A percentile compares a stretch with the other conserved stretches of the same genome.
Conservation (phyloP, 2,329 filamentous ascomycete genomes). For the Trichophyton mentagrophytes region DNA sequence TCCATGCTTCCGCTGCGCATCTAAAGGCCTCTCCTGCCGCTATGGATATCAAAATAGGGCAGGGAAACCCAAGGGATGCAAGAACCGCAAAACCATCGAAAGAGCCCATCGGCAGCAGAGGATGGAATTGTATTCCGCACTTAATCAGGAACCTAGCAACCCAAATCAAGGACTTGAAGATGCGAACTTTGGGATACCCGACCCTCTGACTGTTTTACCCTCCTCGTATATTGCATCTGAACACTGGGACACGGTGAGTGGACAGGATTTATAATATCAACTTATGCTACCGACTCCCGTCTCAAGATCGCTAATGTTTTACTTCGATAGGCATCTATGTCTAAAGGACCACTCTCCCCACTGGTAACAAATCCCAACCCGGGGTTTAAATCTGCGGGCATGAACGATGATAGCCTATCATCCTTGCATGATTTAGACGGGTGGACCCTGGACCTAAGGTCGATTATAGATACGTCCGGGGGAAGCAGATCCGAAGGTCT, state of each 20-base stretch:
- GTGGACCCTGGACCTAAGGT: not conserved
- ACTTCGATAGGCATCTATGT: not conserved
- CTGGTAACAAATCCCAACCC: not conserved
- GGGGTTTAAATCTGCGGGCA: not conserved
- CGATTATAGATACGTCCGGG: not conserved
- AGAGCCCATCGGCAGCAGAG: not conserved
- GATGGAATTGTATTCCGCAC: not conserved
- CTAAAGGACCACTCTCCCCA: not conserved
- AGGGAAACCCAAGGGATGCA: conserved; percentile 3
- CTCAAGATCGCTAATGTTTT: not conserved
- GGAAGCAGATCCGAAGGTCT: not conserved
- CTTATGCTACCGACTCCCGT: too few species aligned
- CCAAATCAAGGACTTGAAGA: not conserved
- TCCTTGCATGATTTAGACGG: not conserved
- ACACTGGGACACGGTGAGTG: not conserved
- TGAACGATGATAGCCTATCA: not conserved
- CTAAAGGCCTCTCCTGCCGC: not conserved
- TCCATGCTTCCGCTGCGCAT: conserved; percentile 1
- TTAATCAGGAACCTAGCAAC: not conserved
- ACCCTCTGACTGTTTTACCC: not conserved
- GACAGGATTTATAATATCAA: not conserved
- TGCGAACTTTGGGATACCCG: not conserved
- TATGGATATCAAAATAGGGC: conserved; percentile 3
- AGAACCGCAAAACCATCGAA: conserved; percentile 3
- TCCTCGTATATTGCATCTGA: not conserved